Percentiles rank a stretch among this genome's conserved stretches.
Conservation (phyloP, 371 early-diverging fungal species). For the Fennellomyces sp. region DNA sequence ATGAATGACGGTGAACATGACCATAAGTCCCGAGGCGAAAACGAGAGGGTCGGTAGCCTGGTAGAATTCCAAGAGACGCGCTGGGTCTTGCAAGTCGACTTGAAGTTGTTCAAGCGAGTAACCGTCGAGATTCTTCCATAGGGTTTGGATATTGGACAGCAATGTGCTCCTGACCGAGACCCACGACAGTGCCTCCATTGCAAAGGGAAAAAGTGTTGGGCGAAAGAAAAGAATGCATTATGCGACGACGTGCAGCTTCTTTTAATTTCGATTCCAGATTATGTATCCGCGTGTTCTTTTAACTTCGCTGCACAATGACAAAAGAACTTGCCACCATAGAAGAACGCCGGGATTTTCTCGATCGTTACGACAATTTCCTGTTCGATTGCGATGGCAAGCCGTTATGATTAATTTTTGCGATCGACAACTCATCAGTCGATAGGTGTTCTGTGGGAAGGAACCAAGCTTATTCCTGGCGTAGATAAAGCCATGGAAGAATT, state of each 20-base stretch:
- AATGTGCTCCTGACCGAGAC: neutral
- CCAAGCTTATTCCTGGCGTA: slow-evolving; percentile 67
- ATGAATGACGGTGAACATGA: slow-evolving; percentile 21
- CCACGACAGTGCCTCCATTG: neutral
- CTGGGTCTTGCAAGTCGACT: slow-evolving; percentile 12
- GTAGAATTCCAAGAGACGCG: slow-evolving; percentile 16
- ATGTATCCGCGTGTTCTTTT: neutral
- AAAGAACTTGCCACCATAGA: slow-evolving; percentile 26
- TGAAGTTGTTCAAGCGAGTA: neutral
- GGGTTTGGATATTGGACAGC: neutral
- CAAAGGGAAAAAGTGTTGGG: too few species aligned
- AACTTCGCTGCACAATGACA: slow-evolving; percentile 13
- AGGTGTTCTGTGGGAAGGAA: slow-evolving; percentile 95
- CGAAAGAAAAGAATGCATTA: too few species aligned
- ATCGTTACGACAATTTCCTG: slow-evolving; percentile 87
- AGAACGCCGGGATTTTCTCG: slow-evolving; percentile 45
- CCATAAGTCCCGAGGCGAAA: slow-evolving; percentile 14
- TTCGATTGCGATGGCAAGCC: slow-evolving; percentile 94
- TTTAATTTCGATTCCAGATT: too few species aligned
- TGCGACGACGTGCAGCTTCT: too few species aligned
- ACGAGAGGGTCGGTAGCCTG: slow-evolving; percentile 30
- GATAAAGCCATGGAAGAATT: slow-evolving; percentile 71
- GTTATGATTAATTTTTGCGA: neutral
- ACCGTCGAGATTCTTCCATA: neutral
- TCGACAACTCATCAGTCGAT: too few species aligned